A percentile compares a stretch with the other conserved stretches of the same genome.
Conservation (phyloP, 129 eudicot genomes). For the Rutidosis leptorrhynchoides region DNA sequence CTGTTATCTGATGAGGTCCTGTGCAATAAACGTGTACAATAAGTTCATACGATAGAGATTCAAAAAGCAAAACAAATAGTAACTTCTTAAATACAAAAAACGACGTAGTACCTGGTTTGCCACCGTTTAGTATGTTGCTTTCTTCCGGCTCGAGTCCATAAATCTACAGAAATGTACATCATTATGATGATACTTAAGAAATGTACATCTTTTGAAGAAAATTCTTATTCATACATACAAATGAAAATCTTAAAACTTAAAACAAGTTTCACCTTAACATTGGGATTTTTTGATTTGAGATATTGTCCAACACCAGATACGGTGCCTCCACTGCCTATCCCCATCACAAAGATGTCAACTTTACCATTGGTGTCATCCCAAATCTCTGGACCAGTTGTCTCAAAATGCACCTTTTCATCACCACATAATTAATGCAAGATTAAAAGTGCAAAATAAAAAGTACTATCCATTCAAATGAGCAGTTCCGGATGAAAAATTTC, state of each 20-base stretch:
- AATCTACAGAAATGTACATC: constrained; percentile 41
- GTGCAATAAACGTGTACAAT: background rate
- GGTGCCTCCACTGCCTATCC: constrained; percentile 98
- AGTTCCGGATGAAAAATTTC: too few species aligned
- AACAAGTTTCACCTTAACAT: constrained; percentile 58
- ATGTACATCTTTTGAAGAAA: too few species aligned
- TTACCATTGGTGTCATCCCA: constrained; percentile 95
- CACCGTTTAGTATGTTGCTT: constrained; percentile 91
- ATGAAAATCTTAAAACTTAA: background rate
- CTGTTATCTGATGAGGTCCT: constrained; percentile 97
- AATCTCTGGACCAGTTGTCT: constrained; percentile 96
- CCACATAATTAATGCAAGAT: background rate
- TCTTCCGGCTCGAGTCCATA: constrained; percentile 94
- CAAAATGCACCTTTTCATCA: constrained; percentile 71
- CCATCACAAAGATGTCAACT: constrained; percentile 95
- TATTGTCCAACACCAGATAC: constrained; percentile 97
- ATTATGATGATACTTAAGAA: background rate
- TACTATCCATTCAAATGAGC: too few species aligned
- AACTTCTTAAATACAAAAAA: background rate
- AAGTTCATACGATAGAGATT: background rate
- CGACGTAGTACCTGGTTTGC: constrained; percentile 66
- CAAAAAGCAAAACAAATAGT: background rate
- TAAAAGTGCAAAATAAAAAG: background rate
- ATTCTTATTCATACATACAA: too few species aligned
- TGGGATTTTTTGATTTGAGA: constrained; percentile 85